Evolutionary conservation across 371 early-diverging fungal species (phyloP).

Genomic region (Apophysomyces variabilis): DNA sequence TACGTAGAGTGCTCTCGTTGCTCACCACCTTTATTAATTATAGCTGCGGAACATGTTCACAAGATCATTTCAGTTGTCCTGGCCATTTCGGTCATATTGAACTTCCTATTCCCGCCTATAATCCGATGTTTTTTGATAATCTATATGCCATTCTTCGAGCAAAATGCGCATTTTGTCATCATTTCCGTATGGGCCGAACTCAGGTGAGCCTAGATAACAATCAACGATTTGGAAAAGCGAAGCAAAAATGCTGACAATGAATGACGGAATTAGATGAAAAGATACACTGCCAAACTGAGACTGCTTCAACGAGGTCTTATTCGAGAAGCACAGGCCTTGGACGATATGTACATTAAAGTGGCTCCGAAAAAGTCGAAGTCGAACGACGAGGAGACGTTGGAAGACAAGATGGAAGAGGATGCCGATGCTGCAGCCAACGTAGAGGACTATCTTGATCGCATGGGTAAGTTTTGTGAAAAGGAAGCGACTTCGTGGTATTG

Average conservation of each 20-base stretch:
- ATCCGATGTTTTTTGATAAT: conserved; percentile 92
- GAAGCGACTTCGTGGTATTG: no score
- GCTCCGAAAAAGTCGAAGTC: conserved; percentile 49
- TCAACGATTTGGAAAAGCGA: no score
- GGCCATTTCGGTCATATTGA: conserved; percentile 99
- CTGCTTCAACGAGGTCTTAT: conserved; percentile 80
- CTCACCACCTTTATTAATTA: conserved; percentile 1
- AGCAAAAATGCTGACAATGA: background rate
- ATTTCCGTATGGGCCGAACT: conserved; percentile 75
- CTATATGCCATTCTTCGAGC: conserved; percentile 87
- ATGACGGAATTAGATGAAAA: conserved; percentile 34
- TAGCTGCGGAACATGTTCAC: conserved; percentile 91
- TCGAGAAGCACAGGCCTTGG: conserved; percentile 82
- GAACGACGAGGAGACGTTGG: conserved; percentile 45
- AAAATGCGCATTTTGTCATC: conserved; percentile 91
- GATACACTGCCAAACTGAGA: conserved; percentile 67
- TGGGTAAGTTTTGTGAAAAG: conserved; percentile 36
- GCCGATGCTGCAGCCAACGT: conserved; percentile 48
- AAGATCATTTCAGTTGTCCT: conserved; percentile 86
- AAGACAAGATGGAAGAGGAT: conserved; percentile 54
- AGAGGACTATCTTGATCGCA: conserved; percentile 62
- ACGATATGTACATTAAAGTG: conserved; percentile 54
- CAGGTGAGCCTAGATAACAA: conserved; percentile 49
- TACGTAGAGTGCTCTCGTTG: background rate
- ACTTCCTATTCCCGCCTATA: conserved; percentile 94